Conservation (phyloP, 169 alveolate species). For the Cryptosporidium andersoni region DNA sequence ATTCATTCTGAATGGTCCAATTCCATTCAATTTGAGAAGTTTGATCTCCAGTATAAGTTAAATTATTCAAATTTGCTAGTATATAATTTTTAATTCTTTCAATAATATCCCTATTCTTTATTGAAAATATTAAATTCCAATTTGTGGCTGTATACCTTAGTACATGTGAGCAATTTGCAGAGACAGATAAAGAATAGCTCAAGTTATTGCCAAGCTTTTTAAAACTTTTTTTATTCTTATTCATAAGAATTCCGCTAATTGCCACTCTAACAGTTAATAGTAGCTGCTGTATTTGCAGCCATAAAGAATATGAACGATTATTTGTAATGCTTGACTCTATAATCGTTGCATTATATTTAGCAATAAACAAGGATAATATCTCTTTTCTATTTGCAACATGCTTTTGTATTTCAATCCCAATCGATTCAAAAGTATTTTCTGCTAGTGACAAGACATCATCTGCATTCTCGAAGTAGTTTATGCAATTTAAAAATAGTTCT, state of each 20-base stretch:
- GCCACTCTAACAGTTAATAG: constrained; percentile 21
- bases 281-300: constrained; percentile 49
- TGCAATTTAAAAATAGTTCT: constrained; percentile 31
- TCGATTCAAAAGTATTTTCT: not conserved
- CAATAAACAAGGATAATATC: constrained; percentile 8
- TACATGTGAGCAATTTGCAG: constrained; percentile 42
- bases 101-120: constrained; percentile 14
- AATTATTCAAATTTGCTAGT: constrained; percentile 12
- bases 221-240: constrained; percentile 1
- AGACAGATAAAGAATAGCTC: not conserved
- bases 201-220: constrained; percentile 10
- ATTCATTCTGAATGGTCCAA: constrained; percentile 29
- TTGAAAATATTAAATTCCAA: constrained; percentile 37
- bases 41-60: constrained; percentile 2
- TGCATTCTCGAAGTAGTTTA: constrained; percentile 34
- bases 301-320: constrained; percentile 37
- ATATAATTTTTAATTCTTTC: constrained; percentile 14
- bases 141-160: constrained; percentile 51
- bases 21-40: constrained; percentile 5
- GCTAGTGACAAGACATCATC: constrained; percentile 6
- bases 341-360: constrained; percentile 4
- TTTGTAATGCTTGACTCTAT: constrained; percentile 13
- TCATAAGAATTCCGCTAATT: not conserved
- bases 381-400: constrained; percentile 36
- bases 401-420: constrained; percentile 11